Percentiles rank a stretch among this genome's conserved stretches.
Evolutionary conservation across 208 protist genomes (phyloP).

Genomic region (Crithidia sp.): DNA sequence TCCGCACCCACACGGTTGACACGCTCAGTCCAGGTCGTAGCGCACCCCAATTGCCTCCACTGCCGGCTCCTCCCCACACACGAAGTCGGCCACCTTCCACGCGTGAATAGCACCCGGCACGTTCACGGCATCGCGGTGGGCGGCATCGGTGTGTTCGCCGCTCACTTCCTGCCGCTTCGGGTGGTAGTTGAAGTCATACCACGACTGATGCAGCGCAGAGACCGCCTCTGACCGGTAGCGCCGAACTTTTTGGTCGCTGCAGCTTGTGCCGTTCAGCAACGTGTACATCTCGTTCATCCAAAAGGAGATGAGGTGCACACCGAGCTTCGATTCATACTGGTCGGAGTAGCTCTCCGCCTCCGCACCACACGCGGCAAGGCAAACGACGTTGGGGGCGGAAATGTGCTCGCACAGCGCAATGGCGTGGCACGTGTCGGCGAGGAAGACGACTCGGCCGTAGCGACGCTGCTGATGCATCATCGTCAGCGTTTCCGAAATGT

Average conservation of each 20-base stretch:
- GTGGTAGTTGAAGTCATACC: constrained; percentile 71
- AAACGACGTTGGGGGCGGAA: constrained; percentile 80
- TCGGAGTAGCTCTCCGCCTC: constrained; percentile 76
- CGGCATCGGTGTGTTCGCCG: constrained; percentile 28
- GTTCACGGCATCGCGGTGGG: constrained; percentile 72
- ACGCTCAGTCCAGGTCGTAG: constrained; percentile 60
- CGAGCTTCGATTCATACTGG: constrained; percentile 72
- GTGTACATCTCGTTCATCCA: constrained; percentile 91
- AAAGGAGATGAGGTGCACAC: constrained; percentile 87
- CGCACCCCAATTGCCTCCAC: constrained; percentile 36
- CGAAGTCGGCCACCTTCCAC: constrained; percentile 79
- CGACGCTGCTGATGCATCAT: constrained; percentile 95
- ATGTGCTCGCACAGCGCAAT: constrained; percentile 88
- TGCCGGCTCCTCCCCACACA: constrained; percentile 41
- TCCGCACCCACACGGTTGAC: background rate
- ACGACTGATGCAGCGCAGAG: constrained; percentile 59
- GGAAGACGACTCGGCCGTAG: constrained; percentile 93
- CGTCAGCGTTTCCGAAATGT: constrained; percentile 95
- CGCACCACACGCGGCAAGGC: constrained; percentile 65
- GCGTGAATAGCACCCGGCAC: constrained; percentile 39
- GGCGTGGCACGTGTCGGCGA: constrained; percentile 98
- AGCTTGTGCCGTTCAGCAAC: constrained; percentile 70
- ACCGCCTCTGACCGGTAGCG: constrained; percentile 12
- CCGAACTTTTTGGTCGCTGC: constrained; percentile 26
- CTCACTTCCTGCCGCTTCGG: constrained; percentile 23